phyloP scores from a whole-genome alignment of 1,284 basidiomycete genomes.

The Spongispora temasekensis region DNA sequence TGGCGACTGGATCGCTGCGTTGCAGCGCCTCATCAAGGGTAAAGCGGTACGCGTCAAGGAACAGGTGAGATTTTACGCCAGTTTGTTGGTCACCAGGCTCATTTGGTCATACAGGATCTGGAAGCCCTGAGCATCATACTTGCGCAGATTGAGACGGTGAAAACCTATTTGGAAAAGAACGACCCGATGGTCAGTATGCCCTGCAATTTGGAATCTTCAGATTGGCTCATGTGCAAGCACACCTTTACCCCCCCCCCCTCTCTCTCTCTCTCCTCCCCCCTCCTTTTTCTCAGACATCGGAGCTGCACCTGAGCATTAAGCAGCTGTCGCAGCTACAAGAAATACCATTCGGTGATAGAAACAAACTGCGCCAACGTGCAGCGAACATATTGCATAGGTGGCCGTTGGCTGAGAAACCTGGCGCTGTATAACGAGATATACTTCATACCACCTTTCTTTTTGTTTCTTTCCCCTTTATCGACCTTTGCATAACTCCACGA shows the following conservation, averaged over 20 bases:
- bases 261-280: no score
- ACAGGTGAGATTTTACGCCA: conserved; percentile 22
- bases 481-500: neutral
- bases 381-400: conserved; percentile 15
- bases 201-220: neutral
- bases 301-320: conserved; percentile 17
- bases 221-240: neutral
- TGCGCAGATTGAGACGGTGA: conserved; percentile 34
- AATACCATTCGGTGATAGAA: conserved; percentile 34
- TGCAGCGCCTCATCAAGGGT: conserved; percentile 35
- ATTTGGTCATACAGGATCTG: conserved; percentile 18
- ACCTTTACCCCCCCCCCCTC: no score
- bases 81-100: neutral
- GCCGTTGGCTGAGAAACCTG: conserved; percentile 2
- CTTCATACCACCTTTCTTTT: conserved; percentile 11
- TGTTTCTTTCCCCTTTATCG: neutral
- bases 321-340: conserved; percentile 30
- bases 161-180: conserved; percentile 9
- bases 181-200: conserved; percentile 20
- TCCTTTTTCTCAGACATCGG: conserved; percentile 16
- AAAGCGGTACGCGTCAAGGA: conserved; percentile 28
- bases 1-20: conserved; percentile 13
- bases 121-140: conserved; percentile 29
- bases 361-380: conserved; percentile 29
- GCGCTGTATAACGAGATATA: neutral